Evolutionary conservation across 345 rosid genomes (phyloP), one percentile per base, ranked within the genome.

Genomic region (Adansonia digitata): DNA sequence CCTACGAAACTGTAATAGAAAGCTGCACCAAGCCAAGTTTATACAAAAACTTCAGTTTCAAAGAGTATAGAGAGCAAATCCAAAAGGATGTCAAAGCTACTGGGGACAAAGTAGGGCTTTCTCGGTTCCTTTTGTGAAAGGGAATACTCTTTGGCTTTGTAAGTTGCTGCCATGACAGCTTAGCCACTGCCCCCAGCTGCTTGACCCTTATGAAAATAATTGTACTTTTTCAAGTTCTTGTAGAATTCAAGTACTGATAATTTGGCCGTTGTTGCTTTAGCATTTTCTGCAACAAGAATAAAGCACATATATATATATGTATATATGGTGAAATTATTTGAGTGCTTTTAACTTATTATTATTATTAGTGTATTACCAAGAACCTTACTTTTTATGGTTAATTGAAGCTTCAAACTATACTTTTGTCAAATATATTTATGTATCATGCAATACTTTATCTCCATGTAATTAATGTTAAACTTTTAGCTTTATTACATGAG

Each of bases 91-190:
- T 88, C 42, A 69, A 81, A 76, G 87, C 82, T 65, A 86, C 88
- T 4, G 98, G 97, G 45, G 86, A 83, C 66, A 93, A 93, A 82
- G 86, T 89, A 22, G 97, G 98, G 22, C 85, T 91, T 55, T 77
- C 93, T n/a, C 81, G 88, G 78, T 93, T 93, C 79, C 91, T 83
- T 64, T 20, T 77, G 15, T 72, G 71, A 67, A 57, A 22, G 22
- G 31, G 17, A 24, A 24, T n/a, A n/a, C n/a, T n/a, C n/a, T n/a
- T 57, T 57, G 63, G 35, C n/a, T n/a, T 29, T 18, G 22, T 27
- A 17, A 29, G 59, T 22, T 29, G 42, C 73, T n/a, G 29, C 56
- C 71, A 13, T 7, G 71, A 66, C 53, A 40, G 51, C 52, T 65
- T 42, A 42, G 51, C 31, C 1, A 22, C 17, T 26, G 48, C 26